Conservation (phyloP, 495 filamentous ascomycete genomes). For the Penicillium paradoxum region DNA sequence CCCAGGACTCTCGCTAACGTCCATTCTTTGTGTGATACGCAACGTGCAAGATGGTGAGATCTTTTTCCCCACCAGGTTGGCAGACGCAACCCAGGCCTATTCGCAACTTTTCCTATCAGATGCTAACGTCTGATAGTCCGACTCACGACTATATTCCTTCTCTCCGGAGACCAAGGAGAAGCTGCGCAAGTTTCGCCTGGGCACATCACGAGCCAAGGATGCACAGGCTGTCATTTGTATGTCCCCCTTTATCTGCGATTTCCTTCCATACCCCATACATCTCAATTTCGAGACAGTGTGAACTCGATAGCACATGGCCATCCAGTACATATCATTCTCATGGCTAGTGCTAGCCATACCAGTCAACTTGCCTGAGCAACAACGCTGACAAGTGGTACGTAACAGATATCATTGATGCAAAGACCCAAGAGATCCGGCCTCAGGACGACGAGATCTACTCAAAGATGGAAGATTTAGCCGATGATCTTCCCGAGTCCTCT, state of each 20-base stretch:
- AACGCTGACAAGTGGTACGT: not conserved
- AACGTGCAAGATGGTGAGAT: conserved; percentile 15
- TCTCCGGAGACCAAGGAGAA: conserved; percentile 79
- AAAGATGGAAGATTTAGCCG: conserved; percentile 69
- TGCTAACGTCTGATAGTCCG: conserved; percentile 55
- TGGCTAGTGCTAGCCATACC: not conserved
- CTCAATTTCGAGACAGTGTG: not conserved
- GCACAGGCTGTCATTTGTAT: conserved; percentile 93
- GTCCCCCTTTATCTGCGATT: conserved; percentile 25
- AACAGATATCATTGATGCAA: conserved; percentile 67
- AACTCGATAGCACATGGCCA: not conserved
- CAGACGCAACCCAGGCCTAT: not conserved
- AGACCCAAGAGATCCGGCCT: conserved; percentile 75
- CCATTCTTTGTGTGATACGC: not conserved
- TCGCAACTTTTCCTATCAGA: not conserved
- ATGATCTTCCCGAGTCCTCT: conserved; percentile 88
- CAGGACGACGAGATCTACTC: conserved; percentile 75
- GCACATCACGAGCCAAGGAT: conserved; percentile 80
- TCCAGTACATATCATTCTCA: not conserved
- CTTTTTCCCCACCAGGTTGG: not conserved
- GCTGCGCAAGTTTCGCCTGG: conserved; percentile 86
- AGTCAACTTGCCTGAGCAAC: not conserved
- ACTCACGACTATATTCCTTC: conserved; percentile 90
- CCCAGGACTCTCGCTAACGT: not conserved
- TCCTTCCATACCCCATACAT: too few relatives aligned